These are phyloP conservation scores for Aspergillus sp. DNA, from an alignment of 2,329 filamentous ascomycete genomes.

Conservation along the genomic window DNA sequence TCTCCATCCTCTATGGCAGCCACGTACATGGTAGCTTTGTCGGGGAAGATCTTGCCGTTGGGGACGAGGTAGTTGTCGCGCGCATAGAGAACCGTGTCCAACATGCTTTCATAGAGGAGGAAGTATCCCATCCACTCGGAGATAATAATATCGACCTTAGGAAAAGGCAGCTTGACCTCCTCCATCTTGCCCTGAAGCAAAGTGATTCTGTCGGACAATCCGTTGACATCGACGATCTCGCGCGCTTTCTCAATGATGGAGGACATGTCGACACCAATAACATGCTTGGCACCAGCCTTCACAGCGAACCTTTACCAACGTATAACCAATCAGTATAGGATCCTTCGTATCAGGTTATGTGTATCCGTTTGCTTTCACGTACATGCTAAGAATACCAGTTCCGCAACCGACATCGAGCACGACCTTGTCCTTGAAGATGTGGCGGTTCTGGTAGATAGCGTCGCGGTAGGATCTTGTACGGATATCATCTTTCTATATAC, in stretches of 20 bases:
- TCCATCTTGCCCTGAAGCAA: conserved; percentile 99
- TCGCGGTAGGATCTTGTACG: conserved; percentile 95
- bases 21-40: conserved; percentile 96
- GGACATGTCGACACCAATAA: conserved; percentile 98
- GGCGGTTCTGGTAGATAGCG: conserved; percentile 92
- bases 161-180: conserved; percentile 85
- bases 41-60: conserved; percentile 91
- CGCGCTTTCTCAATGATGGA: conserved; percentile 98
- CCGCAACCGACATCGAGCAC: conserved; percentile 97
- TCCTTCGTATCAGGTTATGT: not conserved
- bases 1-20: conserved; percentile 97
- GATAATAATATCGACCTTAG: conserved; percentile 98
- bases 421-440: conserved; percentile 84
- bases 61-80: conserved; percentile 82
- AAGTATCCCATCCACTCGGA: conserved; percentile 99
- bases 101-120: conserved; percentile 95
- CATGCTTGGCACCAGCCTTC: conserved; percentile 92
- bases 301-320: conserved; percentile 71
- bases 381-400: conserved; percentile 98
- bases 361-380: conserved; percentile 19
- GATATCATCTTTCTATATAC: conserved; percentile 85
- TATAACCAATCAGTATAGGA: conserved; percentile 11
- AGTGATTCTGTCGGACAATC: conserved; percentile 91
- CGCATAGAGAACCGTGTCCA: conserved; percentile 95
- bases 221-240: conserved; percentile 88